Evolutionary conservation across 2,329 filamentous ascomycete genomes (phyloP), one percentile per base, ranked within the genome.

Genomic region (Didymella exigua): DNA sequence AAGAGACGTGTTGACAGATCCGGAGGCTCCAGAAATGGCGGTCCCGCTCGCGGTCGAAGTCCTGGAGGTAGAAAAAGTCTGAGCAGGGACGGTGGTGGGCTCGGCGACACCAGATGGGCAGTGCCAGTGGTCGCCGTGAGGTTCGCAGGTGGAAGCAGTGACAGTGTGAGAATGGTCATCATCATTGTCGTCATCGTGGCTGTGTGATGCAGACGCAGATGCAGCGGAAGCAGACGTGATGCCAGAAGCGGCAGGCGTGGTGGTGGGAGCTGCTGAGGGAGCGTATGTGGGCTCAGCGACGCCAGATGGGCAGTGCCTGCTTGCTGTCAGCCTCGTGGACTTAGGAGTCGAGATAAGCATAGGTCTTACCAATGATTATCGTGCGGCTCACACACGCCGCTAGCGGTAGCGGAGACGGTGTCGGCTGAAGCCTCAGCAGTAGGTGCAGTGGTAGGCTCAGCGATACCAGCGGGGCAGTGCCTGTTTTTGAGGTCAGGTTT

Each of bases 61-160:
- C 4, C 49, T 21, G 13, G 53, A 46, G 8, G 55, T 52, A 14
- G 45, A 42, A 7, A 36, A 18, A 5, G 54, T 54, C 11, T 59
- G 47, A 16, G 61, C 51, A 43, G 63, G 66, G 2, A 44, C 36
- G 9, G 62, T 61, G 1, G 62, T 67, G 9, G 67, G 67, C 56
- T 68, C 60, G 2, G 65, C 30, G n/a, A 68, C 65, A n/a, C 67
- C 65, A 14, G 54, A 56, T 0, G 65, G 67, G 38, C 67, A 69
- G 54, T 68, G 61, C 65, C 66, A 69, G 54, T 70, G 66, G 43
- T 68, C 64, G 27, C 49, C 54, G 37, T 63, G 68, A 27, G 66
- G 65, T 44, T 65, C 63, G 49, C 68, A 71, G 2, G 65, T 69
- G 34, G 63, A 50, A 6, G 66, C 68, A 1, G 68, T 68, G n/a